Conservation (phyloP, 2,329 filamentous ascomycete species). For the Cercospora sp. region DNA sequence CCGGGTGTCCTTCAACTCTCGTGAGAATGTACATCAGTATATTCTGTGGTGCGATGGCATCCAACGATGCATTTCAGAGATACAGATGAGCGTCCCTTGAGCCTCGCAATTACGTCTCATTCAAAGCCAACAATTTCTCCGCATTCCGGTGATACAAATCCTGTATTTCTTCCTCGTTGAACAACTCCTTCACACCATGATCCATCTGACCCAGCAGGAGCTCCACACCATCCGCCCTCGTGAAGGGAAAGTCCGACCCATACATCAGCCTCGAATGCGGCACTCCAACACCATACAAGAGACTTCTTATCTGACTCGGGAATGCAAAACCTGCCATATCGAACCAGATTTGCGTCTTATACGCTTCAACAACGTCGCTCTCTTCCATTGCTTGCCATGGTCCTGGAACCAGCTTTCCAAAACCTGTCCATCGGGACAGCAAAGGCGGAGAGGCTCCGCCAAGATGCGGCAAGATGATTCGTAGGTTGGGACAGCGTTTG, state of each 20-base stretch:
- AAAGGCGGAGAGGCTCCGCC: constrained; percentile 51
- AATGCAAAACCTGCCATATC: constrained; percentile 56
- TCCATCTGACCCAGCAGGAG: constrained; percentile 46
- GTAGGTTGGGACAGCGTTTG: constrained; percentile 48
- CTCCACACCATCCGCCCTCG: constrained; percentile 42
- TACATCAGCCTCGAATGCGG: constrained; percentile 51
- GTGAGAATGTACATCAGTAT: too few species aligned
- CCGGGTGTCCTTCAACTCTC: too few species aligned
- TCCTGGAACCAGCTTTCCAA: constrained; percentile 43
- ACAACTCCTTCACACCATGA: constrained; percentile 43
- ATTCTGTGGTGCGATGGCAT: too few species aligned
- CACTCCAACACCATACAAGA: constrained; percentile 45
- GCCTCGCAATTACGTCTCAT: not conserved
- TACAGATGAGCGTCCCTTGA: not conserved
- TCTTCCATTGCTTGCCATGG: constrained; percentile 34
- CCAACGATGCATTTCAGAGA: too few species aligned
- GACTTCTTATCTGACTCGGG: constrained; percentile 50
- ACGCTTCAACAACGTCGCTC: constrained; percentile 36
- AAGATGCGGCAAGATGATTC: constrained; percentile 52
- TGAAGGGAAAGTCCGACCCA: constrained; percentile 56
- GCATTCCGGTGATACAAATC: constrained; percentile 45
- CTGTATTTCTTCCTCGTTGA: constrained; percentile 39
- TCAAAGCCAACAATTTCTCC: constrained; percentile 26
- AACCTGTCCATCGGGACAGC: constrained; percentile 46
- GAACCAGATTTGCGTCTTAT: constrained; percentile 51